A percentile compares a stretch with the other conserved stretches of the same genome.
These are phyloP conservation scores for Byssoonygena ceratinophila DNA, from an alignment of 2,329 filamentous ascomycete genomes.

Conservation along the genomic window DNA sequence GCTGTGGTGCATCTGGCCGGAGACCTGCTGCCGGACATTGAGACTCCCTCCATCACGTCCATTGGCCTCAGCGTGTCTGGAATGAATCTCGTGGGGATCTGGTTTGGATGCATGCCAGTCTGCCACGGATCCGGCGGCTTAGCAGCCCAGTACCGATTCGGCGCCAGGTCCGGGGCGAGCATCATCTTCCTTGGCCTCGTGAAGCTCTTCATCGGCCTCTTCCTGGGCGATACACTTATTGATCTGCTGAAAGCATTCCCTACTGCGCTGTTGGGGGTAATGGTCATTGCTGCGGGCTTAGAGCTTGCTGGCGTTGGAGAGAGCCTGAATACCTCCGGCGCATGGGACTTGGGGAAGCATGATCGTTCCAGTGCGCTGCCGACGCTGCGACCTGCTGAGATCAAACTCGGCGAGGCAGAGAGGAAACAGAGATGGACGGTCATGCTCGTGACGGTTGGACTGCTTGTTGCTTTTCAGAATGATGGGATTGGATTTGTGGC, in stretches of 20 bases:
- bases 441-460: constrained; percentile 78
- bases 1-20: constrained; percentile 69
- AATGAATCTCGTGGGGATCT: constrained; percentile 78
- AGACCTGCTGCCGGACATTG: constrained; percentile 62
- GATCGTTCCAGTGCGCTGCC: constrained; percentile 10
- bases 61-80: constrained; percentile 69
- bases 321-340: constrained; percentile 64
- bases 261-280: constrained; percentile 48
- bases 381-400: neutral
- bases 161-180: constrained; percentile 75
- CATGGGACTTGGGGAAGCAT: constrained; percentile 45
- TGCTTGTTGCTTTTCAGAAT: constrained; percentile 76
- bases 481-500: constrained; percentile 78
- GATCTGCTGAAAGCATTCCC: constrained; percentile 63
- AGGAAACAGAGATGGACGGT: constrained; percentile 69
- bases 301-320: constrained; percentile 80
- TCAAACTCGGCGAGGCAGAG: constrained; percentile 52
- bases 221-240: constrained; percentile 65
- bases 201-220: constrained; percentile 65
- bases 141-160: constrained; percentile 84
- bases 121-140: constrained; percentile 89
- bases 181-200: constrained; percentile 66
- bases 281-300: constrained; percentile 80
- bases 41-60: constrained; percentile 60
- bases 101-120: constrained; percentile 91